Percentiles rank a stretch among this genome's conserved stretches.
Conservation (phyloP, 768 basidiomycete species). For the Pisolithus albus region DNA sequence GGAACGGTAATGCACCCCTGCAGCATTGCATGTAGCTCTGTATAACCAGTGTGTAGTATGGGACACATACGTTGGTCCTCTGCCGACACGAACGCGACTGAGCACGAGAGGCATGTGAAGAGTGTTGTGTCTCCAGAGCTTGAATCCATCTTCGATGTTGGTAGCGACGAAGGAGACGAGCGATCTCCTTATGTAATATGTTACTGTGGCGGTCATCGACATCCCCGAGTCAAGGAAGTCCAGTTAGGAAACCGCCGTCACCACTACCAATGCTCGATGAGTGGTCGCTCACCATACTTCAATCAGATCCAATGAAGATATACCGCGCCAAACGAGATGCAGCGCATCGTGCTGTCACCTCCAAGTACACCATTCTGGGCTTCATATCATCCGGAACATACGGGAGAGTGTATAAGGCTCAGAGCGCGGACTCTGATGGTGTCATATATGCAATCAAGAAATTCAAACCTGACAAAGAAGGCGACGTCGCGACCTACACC, state of each 20-base stretch:
- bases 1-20: constrained; percentile 83
- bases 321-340: constrained; percentile 78
- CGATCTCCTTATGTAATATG: too few species aligned
- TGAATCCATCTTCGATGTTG: neutral
- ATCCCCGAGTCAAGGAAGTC: too few species aligned
- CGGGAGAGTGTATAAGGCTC: constrained; percentile 97
- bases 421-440: constrained; percentile 62
- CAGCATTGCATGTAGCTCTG: constrained; percentile 3
- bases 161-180: too few species aligned
- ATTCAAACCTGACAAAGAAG: constrained; percentile 99
- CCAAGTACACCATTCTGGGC: constrained; percentile 87
- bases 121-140: constrained; percentile 25
- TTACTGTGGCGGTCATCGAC: too few species aligned
- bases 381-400: constrained; percentile 99
- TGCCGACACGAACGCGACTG: constrained; percentile 76
- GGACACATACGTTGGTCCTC: constrained; percentile 71
- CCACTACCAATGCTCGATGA: constrained; percentile 28
- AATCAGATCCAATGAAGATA: constrained; percentile 72
- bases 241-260: too few species aligned
- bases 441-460: constrained; percentile 95
- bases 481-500: constrained; percentile 91
- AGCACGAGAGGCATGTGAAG: constrained; percentile 89
- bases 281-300: constrained; percentile 29
- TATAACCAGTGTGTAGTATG: neutral
- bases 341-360: constrained; percentile 56